Evolutionary conservation across 2,329 filamentous ascomycete species (phyloP).

Genomic region (Pseudocercospora eumusae): DNA sequence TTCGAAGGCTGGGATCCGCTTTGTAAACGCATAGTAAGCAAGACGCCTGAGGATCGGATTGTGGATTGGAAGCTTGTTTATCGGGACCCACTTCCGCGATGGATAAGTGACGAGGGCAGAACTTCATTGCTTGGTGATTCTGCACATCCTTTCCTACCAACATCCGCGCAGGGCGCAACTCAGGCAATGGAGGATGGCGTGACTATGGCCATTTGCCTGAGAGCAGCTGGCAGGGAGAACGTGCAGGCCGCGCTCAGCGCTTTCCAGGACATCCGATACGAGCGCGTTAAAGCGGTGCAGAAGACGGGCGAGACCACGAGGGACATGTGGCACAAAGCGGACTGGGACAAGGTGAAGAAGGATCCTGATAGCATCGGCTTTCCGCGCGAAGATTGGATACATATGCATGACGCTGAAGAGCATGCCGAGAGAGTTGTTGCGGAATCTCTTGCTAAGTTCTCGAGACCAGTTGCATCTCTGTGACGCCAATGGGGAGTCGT

Average conservation of each 20-base stretch:
- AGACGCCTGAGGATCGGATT: slow-evolving; percentile 9
- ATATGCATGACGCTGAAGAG: slow-evolving; percentile 52
- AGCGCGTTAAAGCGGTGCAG: slow-evolving; percentile 2
- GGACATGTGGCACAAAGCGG: slow-evolving; percentile 54
- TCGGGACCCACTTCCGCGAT: slow-evolving; percentile 3
- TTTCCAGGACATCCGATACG: slow-evolving; percentile 1
- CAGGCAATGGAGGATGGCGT: slow-evolving; percentile 68
- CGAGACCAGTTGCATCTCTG: background rate
- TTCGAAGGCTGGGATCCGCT: slow-evolving; percentile 6
- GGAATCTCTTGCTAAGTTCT: background rate
- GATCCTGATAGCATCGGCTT: slow-evolving; percentile 50
- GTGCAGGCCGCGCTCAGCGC: background rate
- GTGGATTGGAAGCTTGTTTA: slow-evolving; percentile 7
- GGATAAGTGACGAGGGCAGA: slow-evolving; percentile 29
- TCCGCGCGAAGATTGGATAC: slow-evolving; percentile 52
- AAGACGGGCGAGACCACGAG: slow-evolving; percentile 17
- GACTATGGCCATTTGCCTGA: slow-evolving; percentile 49
- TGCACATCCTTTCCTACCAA: slow-evolving; percentile 65
- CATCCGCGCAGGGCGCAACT: slow-evolving; percentile 63
- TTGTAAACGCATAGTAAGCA: slow-evolving; percentile 4
- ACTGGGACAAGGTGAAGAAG: slow-evolving; percentile 49
- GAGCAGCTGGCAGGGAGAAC: slow-evolving; percentile 1
- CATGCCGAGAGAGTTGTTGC: slow-evolving; percentile 37
- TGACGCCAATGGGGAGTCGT: background rate
- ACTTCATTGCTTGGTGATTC: slow-evolving; percentile 66